Base-by-base conservation (phyloP, 371 early-diverging fungal species). In the Entomophthora muscae region DNA sequence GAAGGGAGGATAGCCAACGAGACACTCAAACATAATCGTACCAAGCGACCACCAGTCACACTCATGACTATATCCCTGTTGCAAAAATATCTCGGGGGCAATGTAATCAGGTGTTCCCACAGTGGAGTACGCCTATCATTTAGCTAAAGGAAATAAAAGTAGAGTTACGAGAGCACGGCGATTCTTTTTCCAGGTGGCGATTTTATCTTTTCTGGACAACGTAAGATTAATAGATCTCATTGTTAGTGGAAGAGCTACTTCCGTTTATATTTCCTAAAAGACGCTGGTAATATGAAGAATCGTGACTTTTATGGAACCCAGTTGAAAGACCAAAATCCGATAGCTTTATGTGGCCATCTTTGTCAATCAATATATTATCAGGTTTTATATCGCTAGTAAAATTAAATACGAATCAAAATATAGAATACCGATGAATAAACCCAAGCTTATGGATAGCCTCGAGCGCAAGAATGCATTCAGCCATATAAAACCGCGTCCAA, bases 31-130 rank as follows among this genome's bases (percentile, higher is more conserved):
- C 89, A 99, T 91, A 69, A 98, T 95, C 2, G 98, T 95, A 21
- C 99, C 99, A 31, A 99, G 72, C 1, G 95, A 92, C 99, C 99
- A 99, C 91, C 97, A 96, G 79, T 99, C 99, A 70, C 95, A 96
- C 53, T 90, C 91, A 71, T 92, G 89, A 53, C 93, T 90, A 76
- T 99, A 99, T 1, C 98, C 95, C 59, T 85, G 83, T 57, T 89
- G 88, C 67, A 86, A 69, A 70, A 95, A 95, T 62, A 95, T 88
- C 74, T 97, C 97, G 12, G 95, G 94, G 21, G 97, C 97, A 76
- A 99, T 94, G 69, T 95, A 95, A 72, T 98, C 96, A 0, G 95
- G 94, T 0, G 99, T 97, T 5, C 99, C 99, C 0, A 96, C 97
- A 0, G 94, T 96, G 5, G 88, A 93, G 75, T 84, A 84, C 13